Percentiles rank a stretch among this genome's conserved stretches.
Evolutionary conservation across 495 filamentous ascomycete species (phyloP).

Genomic region (Aspergillus saccharolyticus): DNA sequence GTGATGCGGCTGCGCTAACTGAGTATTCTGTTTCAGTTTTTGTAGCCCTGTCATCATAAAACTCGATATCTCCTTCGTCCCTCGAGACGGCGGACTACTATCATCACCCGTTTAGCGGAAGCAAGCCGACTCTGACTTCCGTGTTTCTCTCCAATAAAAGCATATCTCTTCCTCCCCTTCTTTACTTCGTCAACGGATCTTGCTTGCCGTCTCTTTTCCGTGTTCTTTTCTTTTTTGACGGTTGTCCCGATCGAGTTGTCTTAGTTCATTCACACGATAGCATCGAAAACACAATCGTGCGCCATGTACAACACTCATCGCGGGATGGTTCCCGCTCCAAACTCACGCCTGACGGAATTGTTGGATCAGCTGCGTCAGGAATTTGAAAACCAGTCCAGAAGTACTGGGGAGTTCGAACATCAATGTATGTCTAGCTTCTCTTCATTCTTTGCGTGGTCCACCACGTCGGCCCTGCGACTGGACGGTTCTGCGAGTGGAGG

Average conservation of each 20-base stretch:
- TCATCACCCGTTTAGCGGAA: background rate
- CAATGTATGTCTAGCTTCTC: constrained; percentile 62
- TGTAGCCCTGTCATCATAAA: constrained; percentile 10
- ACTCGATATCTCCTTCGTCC: background rate
- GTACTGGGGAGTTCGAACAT: constrained; percentile 75
- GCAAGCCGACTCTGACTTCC: background rate
- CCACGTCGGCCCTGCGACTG: background rate
- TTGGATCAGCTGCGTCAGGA: constrained; percentile 85
- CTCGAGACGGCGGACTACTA: background rate
- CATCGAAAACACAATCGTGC: constrained; percentile 8
- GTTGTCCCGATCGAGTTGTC: background rate
- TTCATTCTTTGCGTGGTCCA: constrained; percentile 2
- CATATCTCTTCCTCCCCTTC: constrained; percentile 7
- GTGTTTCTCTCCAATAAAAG: background rate
- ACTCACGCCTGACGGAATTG: constrained; percentile 80
- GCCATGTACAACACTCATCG: constrained; percentile 89
- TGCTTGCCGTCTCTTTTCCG: constrained; percentile 6
- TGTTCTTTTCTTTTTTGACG: background rate
- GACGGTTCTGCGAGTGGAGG: background rate
- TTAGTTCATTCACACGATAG: background rate
- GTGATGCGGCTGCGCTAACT: constrained; percentile 22
- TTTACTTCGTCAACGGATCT: constrained; percentile 5
- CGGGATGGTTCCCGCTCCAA: constrained; percentile 68
- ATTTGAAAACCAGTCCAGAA: constrained; percentile 78
- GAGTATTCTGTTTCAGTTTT: constrained; percentile 11